Percentiles rank a stretch among this genome's conserved stretches.
These are phyloP conservation scores for Sclerospora graminicola DNA, from an alignment of 352 stramenopile genomes.

Conservation along the genomic window DNA sequence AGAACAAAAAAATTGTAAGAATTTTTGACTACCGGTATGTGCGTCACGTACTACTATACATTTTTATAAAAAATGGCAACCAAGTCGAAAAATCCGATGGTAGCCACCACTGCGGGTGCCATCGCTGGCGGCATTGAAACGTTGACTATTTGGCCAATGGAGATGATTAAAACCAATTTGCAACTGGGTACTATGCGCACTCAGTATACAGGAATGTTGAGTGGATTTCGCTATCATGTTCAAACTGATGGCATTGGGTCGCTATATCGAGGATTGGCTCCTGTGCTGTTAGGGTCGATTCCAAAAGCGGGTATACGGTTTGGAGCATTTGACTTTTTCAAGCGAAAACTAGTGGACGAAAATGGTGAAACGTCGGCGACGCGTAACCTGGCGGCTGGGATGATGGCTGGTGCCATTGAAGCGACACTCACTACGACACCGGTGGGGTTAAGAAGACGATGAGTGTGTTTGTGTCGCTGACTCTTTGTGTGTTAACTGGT, in stretches of 20 bases:
- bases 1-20: too few relatives aligned
- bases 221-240: constrained; percentile 65
- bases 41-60: too few relatives aligned
- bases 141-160: constrained; percentile 86
- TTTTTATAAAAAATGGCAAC: constrained; percentile 18
- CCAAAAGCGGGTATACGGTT: constrained; percentile 96
- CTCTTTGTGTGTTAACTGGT: neutral
- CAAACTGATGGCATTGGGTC: constrained; percentile 51
- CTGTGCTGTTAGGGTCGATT: constrained; percentile 91
- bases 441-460: constrained; percentile 7
- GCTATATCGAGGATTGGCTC: constrained; percentile 91
- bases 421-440: constrained; percentile 91
- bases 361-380: constrained; percentile 85
- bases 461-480: neutral
- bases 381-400: constrained; percentile 89
- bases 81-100: constrained; percentile 73
- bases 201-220: constrained; percentile 66
- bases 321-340: constrained; percentile 89
- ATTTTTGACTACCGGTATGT: too few relatives aligned
- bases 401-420: constrained; percentile 88
- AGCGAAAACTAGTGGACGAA: constrained; percentile 72
- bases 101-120: constrained; percentile 71
- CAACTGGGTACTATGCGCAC: constrained; percentile 78
- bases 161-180: constrained; percentile 94
- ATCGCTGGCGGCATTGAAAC: constrained; percentile 87